Conservation (phyloP, 179 eudicot genomes). For the Beta corolliflora region DNA sequence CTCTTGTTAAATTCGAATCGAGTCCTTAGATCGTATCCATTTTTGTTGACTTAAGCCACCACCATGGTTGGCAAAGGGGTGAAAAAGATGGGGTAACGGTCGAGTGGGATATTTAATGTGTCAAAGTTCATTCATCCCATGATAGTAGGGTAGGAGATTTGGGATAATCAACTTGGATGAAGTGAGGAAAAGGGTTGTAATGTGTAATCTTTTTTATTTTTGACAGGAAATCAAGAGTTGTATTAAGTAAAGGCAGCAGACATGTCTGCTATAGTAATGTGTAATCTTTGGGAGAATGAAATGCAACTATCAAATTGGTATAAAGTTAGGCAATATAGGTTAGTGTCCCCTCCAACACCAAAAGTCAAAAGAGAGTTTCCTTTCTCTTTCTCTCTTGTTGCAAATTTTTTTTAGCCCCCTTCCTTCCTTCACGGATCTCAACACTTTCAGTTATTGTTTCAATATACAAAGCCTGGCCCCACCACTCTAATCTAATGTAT, state of each 20-base stretch:
- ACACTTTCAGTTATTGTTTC: slow-evolving; percentile 15
- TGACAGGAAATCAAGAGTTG: no score
- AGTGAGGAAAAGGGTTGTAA: slow-evolving; percentile 16
- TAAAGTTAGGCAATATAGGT: slow-evolving; percentile 6
- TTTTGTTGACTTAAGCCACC: no score
- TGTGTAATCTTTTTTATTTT: no score
- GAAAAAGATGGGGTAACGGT: background rate
- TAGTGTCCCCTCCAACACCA: slow-evolving; percentile 24
- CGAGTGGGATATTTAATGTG: slow-evolving; percentile 4
- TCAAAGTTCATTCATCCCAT: background rate
- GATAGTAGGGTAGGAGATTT: background rate
- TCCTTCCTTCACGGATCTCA: slow-evolving; percentile 20
- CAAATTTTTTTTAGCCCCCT: background rate
- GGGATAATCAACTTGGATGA: slow-evolving; percentile 19
- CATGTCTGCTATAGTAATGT: no score
- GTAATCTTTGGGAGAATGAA: background rate
- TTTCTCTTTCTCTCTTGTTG: background rate
- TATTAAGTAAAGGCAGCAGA: no score
- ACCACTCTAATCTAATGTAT: background rate
- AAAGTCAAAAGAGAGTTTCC: slow-evolving; percentile 20
- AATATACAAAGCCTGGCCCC: background rate
- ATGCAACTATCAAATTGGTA: background rate
- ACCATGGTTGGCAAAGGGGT: background rate
- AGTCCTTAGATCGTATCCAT: no score
- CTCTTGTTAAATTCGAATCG: background rate